These are phyloP conservation scores for Chlamydomonas urium DNA, from an alignment of 139 green algal genomes.

Conservation along the genomic window DNA sequence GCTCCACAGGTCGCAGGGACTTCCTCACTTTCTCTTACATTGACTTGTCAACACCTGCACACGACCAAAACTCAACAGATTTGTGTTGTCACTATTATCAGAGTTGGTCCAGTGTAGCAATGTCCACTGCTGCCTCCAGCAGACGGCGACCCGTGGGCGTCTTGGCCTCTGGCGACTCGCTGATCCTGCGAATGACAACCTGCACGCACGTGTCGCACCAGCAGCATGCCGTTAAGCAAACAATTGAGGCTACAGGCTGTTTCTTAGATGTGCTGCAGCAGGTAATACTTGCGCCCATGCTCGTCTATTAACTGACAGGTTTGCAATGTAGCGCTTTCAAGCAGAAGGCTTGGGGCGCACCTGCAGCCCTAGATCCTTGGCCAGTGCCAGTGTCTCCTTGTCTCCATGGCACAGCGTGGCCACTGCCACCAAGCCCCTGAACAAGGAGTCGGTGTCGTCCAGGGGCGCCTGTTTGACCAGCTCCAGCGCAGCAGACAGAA, in stretches of 20 bases:
- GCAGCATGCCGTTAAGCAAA: not conserved
- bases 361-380: slow-evolving; percentile 17
- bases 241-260: not conserved
- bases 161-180: slow-evolving; percentile 9
- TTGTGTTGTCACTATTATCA: too few relatives aligned
- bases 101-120: too few relatives aligned
- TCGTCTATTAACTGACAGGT: not conserved
- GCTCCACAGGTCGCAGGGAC: too few relatives aligned
- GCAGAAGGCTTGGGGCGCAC: not conserved
- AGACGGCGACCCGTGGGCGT: not conserved
- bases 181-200: not conserved
- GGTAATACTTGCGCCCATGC: not conserved
- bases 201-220: not conserved
- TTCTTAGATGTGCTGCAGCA: not conserved
- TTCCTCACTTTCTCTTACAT: too few relatives aligned
- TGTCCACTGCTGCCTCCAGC: slow-evolving; percentile 19
- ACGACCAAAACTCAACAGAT: too few relatives aligned
- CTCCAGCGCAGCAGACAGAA: slow-evolving; percentile 40
- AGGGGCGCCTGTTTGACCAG: slow-evolving; percentile 26
- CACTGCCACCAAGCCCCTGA: slow-evolving; percentile 43
- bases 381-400: not conserved
- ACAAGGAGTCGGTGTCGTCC: slow-evolving; percentile 6
- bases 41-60: too few relatives aligned
- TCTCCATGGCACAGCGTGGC: slow-evolving; percentile 41
- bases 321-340: not conserved